A percentile compares a stretch with the other conserved stretches of the same genome.
phyloP scores from a whole-genome alignment of 495 filamentous ascomycete species.

The Tuber borchii region DNA sequence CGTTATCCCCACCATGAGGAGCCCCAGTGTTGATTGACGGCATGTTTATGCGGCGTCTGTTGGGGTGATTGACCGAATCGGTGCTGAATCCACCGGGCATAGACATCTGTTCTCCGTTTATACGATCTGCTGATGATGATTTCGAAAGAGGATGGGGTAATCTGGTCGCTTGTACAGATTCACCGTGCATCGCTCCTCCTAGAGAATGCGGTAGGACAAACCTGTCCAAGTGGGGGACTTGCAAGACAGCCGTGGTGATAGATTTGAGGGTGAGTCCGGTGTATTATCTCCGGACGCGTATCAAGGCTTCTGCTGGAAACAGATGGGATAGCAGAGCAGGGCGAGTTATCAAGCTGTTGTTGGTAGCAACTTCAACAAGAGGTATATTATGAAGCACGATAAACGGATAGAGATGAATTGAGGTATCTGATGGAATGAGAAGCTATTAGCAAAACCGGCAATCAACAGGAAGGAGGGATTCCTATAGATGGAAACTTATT shows the following conservation, averaged over 20 bases:
- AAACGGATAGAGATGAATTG: slow-evolving; percentile 13
- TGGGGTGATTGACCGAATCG: slow-evolving; percentile 58
- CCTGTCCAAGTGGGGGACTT: slow-evolving; percentile 37
- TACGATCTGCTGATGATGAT: slow-evolving; percentile 69
- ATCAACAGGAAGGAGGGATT: slow-evolving; percentile 9
- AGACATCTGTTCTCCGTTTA: slow-evolving; percentile 62
- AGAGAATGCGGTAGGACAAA: slow-evolving; percentile 39
- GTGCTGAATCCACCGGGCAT: slow-evolving; percentile 39
- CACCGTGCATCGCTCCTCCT: slow-evolving; percentile 33
- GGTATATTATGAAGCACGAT: not conserved
- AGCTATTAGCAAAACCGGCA: slow-evolving; percentile 32
- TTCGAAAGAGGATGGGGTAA: slow-evolving; percentile 60
- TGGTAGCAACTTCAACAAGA: not conserved
- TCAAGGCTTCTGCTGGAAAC: slow-evolving; percentile 20
- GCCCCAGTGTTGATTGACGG: slow-evolving; percentile 81
- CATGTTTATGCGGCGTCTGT: slow-evolving; percentile 72
- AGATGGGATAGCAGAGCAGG: not conserved
- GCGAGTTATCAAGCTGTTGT: not conserved
- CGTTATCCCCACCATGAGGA: slow-evolving; percentile 53
- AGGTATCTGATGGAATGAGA: slow-evolving; percentile 22
- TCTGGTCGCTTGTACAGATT: slow-evolving; percentile 48
- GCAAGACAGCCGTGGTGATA: slow-evolving; percentile 41
- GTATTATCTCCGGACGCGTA: slow-evolving; percentile 38
- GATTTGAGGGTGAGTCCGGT: slow-evolving; percentile 36
- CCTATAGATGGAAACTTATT: slow-evolving; percentile 6